Conservation (phyloP, 176 grass and related monocot genomes). For the Aegilops umbellulata region DNA sequence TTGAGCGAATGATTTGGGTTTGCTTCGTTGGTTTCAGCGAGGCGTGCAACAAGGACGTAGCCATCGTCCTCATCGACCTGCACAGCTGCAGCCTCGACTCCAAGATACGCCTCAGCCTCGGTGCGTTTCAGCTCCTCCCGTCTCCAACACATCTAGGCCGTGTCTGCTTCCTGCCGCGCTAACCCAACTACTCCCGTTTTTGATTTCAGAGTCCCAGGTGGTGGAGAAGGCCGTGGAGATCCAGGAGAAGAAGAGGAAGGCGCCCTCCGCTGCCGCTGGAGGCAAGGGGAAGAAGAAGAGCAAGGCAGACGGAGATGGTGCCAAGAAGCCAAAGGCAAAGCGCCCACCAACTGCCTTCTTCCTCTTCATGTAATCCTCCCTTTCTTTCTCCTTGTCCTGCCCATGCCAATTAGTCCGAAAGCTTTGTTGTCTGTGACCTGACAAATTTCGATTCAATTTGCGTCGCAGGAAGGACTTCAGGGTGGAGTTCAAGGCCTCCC, state of each 20-base stretch:
- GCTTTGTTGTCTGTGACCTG: neutral
- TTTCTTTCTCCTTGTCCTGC: neutral
- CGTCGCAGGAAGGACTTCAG: constrained; percentile 71
- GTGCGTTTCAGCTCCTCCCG: neutral
- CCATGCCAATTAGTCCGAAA: neutral
- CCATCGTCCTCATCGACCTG: constrained; percentile 88
- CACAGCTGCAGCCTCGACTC: constrained; percentile 88
- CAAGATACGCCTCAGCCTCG: constrained; percentile 71
- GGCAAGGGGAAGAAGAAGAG: constrained; percentile 32
- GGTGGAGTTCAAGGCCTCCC: constrained; percentile 65
- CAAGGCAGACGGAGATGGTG: neutral
- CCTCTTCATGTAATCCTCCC: constrained; percentile 62
- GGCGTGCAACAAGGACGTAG: constrained; percentile 76
- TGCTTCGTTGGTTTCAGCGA: constrained; percentile 39
- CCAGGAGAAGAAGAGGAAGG: constrained; percentile 51
- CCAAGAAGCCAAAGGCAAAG: constrained; percentile 61
- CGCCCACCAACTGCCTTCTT: constrained; percentile 81
- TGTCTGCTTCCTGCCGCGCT: neutral
- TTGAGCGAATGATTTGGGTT: neutral
- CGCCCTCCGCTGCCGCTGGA: neutral
- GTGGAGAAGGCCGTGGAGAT: constrained; percentile 64
- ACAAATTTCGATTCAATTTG: neutral
- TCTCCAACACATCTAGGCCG: too few species aligned
- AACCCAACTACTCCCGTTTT: neutral
- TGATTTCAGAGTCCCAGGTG: constrained; percentile 62